These are phyloP conservation scores for Forsythia suspensa DNA, from an alignment of 257 asterid species.

Conservation along the genomic window DNA sequence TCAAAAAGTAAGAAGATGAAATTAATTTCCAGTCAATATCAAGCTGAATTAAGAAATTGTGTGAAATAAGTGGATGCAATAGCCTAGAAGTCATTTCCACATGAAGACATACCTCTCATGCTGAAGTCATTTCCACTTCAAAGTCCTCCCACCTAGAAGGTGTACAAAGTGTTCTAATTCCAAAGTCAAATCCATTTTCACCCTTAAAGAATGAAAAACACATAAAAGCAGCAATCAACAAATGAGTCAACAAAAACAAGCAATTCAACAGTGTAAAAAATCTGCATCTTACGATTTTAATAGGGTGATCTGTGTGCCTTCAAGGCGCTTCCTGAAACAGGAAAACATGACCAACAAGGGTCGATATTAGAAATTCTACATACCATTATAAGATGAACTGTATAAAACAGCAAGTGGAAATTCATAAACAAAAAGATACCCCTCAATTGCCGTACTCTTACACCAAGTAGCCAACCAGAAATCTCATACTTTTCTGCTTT, in stretches of 20 bases:
- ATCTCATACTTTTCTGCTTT: conserved; percentile 28
- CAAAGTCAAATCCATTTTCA: conserved; percentile 76
- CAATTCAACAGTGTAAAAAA: conserved; percentile 13
- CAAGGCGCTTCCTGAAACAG: conserved; percentile 83
- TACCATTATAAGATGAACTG: conserved; percentile 13
- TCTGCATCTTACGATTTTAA: conserved; percentile 50
- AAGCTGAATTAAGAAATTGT: not conserved
- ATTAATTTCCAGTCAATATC: not conserved
- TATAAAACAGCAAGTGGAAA: conserved; percentile 5
- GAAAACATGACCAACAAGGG: conserved; percentile 19
- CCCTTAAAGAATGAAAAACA: conserved; percentile 42
- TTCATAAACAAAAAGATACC: conserved; percentile 48
- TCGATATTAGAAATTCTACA: conserved; percentile 12
- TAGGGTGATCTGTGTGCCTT: conserved; percentile 90
- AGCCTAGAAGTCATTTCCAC: not conserved
- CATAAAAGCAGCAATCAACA: conserved; percentile 14
- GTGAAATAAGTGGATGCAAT: not conserved
- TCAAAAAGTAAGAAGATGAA: conserved; percentile 5
- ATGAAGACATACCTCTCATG: conserved; percentile 79
- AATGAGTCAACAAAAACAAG: conserved; percentile 4
- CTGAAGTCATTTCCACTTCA: conserved; percentile 85
- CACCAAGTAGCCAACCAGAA: conserved; percentile 97
- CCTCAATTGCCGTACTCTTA: conserved; percentile 74
- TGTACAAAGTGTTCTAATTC: conserved; percentile 74
- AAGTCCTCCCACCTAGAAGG: conserved; percentile 93